Conservation (phyloP, 768 basidiomycete species). For the Hericium rajendrae region DNA sequence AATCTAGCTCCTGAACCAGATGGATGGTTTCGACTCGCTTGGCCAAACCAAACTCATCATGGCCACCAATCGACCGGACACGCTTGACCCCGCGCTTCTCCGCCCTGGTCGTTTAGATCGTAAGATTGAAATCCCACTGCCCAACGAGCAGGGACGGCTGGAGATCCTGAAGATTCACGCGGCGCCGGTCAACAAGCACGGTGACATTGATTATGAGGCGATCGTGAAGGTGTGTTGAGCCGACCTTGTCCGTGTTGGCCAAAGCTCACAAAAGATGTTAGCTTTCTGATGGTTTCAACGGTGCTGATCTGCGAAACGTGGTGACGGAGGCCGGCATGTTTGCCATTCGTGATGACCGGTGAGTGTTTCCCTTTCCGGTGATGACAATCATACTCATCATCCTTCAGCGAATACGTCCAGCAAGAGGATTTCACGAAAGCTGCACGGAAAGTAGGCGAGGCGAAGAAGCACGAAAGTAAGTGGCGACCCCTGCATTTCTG, state of each 20-base stretch:
- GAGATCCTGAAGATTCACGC: conserved; percentile 99
- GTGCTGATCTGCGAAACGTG: conserved; percentile 92
- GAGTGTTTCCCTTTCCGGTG: conserved; percentile 14
- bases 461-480: conserved; percentile 96
- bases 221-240: conserved; percentile 71
- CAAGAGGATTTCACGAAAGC: conserved; percentile 98
- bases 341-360: conserved; percentile 93
- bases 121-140: conserved; percentile 95
- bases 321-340: conserved; percentile 98
- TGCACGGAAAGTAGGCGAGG: conserved; percentile 88
- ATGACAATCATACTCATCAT: not conserved
- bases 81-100: conserved; percentile 91
- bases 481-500: conserved; percentile 5
- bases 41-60: conserved; percentile 96
- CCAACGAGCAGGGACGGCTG: conserved; percentile 91
- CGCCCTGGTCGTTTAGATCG: conserved; percentile 94
- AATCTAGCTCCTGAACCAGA: conserved; percentile 87
- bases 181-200: conserved; percentile 85
- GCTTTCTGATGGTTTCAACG: conserved; percentile 91
- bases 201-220: conserved; percentile 96
- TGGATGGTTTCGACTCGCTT: conserved; percentile 98
- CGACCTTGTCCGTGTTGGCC: not conserved
- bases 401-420: conserved; percentile 67
- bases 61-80: conserved; percentile 99
- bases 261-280: conserved; percentile 17